Evolutionary conservation across 2,329 filamentous ascomycete genomes (phyloP).

Genomic region (Fusarium sp.): DNA sequence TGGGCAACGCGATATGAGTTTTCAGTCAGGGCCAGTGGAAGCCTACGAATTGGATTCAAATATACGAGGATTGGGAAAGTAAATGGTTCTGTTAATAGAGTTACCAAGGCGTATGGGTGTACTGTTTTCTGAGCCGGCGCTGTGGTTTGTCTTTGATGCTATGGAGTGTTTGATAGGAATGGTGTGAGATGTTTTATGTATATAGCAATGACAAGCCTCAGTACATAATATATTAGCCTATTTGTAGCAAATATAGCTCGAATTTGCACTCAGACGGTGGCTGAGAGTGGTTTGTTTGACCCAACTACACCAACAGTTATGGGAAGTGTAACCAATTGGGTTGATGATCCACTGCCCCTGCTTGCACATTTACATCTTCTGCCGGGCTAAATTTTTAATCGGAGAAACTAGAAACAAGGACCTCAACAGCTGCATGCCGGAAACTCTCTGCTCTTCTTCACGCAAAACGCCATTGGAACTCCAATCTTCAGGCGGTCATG

Average conservation of each 20-base stretch:
- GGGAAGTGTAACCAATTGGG: too few relatives aligned
- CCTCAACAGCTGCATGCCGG: too few relatives aligned
- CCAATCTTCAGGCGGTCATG: too few relatives aligned
- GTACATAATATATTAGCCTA: too few relatives aligned
- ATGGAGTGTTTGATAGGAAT: not conserved
- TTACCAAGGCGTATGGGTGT: not conserved
- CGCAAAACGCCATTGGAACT: too few relatives aligned
- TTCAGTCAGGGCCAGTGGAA: constrained; percentile 51
- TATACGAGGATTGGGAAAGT: constrained; percentile 18
- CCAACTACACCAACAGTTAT: too few relatives aligned
- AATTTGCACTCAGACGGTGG: too few relatives aligned
- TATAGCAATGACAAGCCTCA: not conserved
- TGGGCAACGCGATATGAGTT: constrained; percentile 30
- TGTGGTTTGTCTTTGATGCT: constrained; percentile 10
- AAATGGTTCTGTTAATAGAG: not conserved
- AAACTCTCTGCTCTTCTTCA: too few relatives aligned
- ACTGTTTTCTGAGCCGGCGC: constrained; percentile 17
- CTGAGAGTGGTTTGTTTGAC: not conserved
- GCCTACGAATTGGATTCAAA: constrained; percentile 47
- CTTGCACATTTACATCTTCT: too few relatives aligned
- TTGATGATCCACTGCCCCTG: too few relatives aligned
- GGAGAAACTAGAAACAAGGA: not conserved
- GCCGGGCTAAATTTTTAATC: too few relatives aligned
- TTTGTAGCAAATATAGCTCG: too few relatives aligned
- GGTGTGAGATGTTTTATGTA: not conserved